Evolutionary conservation across 305 asterid genomes (phyloP).

Genomic region (Fraxinus velutina): DNA sequence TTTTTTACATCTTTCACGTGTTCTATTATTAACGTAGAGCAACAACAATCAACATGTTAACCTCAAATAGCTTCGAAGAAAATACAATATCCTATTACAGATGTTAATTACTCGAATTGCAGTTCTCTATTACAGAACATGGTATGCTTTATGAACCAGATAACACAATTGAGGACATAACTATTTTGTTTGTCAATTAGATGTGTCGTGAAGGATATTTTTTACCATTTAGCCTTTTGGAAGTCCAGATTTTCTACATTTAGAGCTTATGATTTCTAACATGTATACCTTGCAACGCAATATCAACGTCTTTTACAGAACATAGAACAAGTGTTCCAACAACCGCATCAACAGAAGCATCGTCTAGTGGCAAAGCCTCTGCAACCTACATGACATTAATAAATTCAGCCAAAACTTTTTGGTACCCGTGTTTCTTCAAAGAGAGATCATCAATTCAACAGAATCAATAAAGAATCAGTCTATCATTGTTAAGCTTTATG

Average conservation of each 20-base stretch:
- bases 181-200: not conserved
- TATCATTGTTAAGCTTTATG: not conserved
- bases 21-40: not conserved
- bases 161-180: not conserved
- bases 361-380: constrained; percentile 73
- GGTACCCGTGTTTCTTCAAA: not conserved
- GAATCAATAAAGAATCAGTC: not conserved
- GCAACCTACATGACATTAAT: constrained; percentile 53
- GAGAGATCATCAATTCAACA: not conserved
- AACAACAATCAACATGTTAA: not conserved
- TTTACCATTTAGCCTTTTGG: not conserved
- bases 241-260: not conserved
- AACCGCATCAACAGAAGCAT: constrained; percentile 85
- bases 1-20: not conserved
- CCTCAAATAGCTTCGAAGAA: not conserved
- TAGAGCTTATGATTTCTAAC: not conserved
- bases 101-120: not conserved
- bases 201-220: not conserved
- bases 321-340: constrained; percentile 83
- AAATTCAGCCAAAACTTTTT: not conserved
- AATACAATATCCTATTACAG: not conserved
- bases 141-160: not conserved
- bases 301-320: constrained; percentile 70
- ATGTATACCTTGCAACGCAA: constrained; percentile 62
- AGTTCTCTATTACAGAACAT: not conserved